Evolutionary conservation across 176 grass and related monocot species (phyloP).

Genomic region (Aegilops speltoides): DNA sequence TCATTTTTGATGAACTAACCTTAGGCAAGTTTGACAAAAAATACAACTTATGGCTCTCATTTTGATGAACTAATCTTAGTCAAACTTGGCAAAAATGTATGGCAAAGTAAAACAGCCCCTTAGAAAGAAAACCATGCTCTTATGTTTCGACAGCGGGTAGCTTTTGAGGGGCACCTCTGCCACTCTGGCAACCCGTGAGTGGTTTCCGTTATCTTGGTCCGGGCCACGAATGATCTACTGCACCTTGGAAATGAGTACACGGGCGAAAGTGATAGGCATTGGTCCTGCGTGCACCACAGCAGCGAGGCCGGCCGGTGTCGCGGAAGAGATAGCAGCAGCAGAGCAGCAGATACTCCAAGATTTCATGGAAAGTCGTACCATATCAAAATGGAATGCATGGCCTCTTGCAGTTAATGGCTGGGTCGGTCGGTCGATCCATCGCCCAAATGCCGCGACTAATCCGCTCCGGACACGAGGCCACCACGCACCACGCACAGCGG

Average conservation of each 20-base stretch:
- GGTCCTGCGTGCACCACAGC: constrained; percentile 21
- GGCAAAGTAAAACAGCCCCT: too few species aligned
- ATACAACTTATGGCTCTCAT: too few species aligned
- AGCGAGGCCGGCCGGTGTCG: neutral
- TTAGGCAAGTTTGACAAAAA: too few species aligned
- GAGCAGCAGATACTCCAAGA: neutral
- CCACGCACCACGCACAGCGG: neutral
- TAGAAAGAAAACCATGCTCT: too few species aligned
- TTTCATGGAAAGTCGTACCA: neutral
- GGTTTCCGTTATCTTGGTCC: constrained; percentile 34
- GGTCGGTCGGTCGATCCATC: neutral
- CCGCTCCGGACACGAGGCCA: neutral
- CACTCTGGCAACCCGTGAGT: constrained; percentile 11
- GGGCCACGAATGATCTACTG: constrained; percentile 10
- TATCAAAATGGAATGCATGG: neutral
- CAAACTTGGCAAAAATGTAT: too few species aligned
- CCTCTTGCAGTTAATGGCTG: neutral
- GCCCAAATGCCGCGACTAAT: constrained; percentile 12
- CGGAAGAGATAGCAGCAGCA: neutral
- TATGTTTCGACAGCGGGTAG: neutral
- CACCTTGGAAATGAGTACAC: constrained; percentile 23
- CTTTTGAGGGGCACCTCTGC: neutral
- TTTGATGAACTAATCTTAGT: too few species aligned
- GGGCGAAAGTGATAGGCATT: constrained; percentile 2
- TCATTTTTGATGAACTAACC: too few species aligned